Base-by-base conservation (phyloP, 441 rosid genomes). In the Gossypium davidsonii region DNA sequence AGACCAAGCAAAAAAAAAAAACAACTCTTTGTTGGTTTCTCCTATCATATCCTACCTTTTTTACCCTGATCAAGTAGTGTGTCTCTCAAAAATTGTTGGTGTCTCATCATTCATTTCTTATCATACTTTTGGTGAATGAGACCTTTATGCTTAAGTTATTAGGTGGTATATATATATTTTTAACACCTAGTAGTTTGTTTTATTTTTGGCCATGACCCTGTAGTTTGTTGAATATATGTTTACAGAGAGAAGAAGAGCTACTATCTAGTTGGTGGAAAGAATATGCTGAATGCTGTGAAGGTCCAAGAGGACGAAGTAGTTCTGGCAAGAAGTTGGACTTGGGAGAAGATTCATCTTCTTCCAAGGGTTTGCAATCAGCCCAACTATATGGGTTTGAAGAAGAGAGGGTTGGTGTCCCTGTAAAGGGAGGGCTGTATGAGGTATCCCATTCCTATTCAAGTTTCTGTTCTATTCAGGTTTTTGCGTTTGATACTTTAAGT, bases 401-500 rank as follows among this genome's bases (percentile, higher is more conserved):
- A 77, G 98, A 91, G 84, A 87, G 98, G 83, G 99, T 93, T 25
- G 97, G 97, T 62, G 99, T 91, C 44, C 98, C 98, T 73, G 98
- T 95, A 71, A 95, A 95, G 85, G 99, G 99, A 74, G 97, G 97
- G 72, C 90, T 95, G 3, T 91, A 91, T 70, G 98, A 95, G 98
- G 99, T 91, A 80, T 49, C 3, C 69, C 61, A 0, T 48, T 63
- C 34, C 20, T 28, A 46, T 71, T 46, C 53, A 69, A 23, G 49
- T 67, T 74, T 78, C 42, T 17, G 53, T 14, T 25, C 25, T 59
- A 25, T 12, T 37, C 14, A 7, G 39, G 56, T 63, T 8, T 62
- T 63, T 65, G 26, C 28, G 6, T 42, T 25, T 34, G 53, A 63
- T 20, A 20, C 21, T 64, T 51, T 15, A 17, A 52, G 57, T 52